These are phyloP conservation scores for Fusarium sp. DNA, from an alignment of 2,329 filamentous ascomycete genomes.

Conservation along the genomic window DNA sequence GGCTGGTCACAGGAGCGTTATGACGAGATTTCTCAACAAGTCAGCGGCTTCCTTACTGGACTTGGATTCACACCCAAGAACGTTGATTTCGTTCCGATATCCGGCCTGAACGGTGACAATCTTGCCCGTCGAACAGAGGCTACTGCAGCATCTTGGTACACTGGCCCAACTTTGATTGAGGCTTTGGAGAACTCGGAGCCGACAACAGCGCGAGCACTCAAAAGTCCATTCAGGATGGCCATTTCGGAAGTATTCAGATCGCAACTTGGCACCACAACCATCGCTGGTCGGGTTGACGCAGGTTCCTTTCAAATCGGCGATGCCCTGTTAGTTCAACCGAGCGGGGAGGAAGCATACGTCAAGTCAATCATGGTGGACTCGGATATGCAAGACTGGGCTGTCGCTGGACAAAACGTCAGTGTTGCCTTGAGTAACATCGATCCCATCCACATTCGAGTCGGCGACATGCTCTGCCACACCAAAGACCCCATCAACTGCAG, in stretches of 20 bases:
- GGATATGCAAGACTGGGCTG: conserved; percentile 83
- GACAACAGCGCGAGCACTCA: conserved; percentile 70
- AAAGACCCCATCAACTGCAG: conserved; percentile 75
- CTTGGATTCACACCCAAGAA: conserved; percentile 86
- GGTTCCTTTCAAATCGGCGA: conserved; percentile 90
- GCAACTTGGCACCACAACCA: conserved; percentile 81
- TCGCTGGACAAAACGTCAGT: conserved; percentile 88
- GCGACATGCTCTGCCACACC: conserved; percentile 85
- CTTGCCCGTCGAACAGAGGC: conserved; percentile 71
- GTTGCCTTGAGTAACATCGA: conserved; percentile 90
- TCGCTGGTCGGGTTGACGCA: conserved; percentile 86
- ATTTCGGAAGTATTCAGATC: conserved; percentile 89
- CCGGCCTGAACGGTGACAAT: conserved; percentile 89
- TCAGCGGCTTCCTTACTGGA: conserved; percentile 82
- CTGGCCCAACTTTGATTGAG: conserved; percentile 80
- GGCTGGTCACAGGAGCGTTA: conserved; percentile 86
- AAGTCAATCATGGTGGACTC: conserved; percentile 84
- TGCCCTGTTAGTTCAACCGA: conserved; percentile 80
- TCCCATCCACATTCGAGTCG: conserved; percentile 80
- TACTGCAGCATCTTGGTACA: conserved; percentile 79
- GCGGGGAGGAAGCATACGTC: conserved; percentile 81
- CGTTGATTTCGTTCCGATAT: conserved; percentile 88
- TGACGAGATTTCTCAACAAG: conserved; percentile 84
- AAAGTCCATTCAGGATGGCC: conserved; percentile 85
- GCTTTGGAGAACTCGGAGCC: conserved; percentile 87